Percentiles rank a stretch among this genome's conserved stretches.
Conservation (phyloP, 1,284 basidiomycete species). For the Naganishia sp. region DNA sequence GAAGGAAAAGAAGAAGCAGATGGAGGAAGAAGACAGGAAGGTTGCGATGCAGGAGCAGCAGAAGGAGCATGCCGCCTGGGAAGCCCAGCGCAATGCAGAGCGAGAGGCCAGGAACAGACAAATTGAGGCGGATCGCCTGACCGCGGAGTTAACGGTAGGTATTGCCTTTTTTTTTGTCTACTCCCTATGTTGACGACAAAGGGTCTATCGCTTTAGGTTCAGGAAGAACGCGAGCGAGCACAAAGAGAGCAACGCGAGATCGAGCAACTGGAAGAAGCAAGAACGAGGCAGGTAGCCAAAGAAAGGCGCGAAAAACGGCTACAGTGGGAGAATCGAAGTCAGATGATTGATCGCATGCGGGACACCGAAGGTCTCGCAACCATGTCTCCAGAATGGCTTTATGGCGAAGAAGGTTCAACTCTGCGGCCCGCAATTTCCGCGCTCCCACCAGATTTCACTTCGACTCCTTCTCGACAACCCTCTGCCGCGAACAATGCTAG, state of each 20-base stretch:
- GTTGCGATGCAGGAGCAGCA: conserved; percentile 50
- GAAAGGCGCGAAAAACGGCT: conserved; percentile 31
- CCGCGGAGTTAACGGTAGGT: conserved; percentile 27
- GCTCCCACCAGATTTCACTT: neutral
- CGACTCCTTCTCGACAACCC: conserved; percentile 1
- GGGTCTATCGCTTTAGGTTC: neutral
- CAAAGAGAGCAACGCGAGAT: conserved; percentile 24
- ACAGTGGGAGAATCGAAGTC: conserved; percentile 32
- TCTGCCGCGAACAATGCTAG: neutral
- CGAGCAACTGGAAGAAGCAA: conserved; percentile 29
- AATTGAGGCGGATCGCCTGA: conserved; percentile 29
- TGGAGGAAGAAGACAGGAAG: conserved; percentile 43
- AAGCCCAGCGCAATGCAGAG: conserved; percentile 39
- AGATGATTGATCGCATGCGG: conserved; percentile 26
- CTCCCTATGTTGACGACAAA: neutral
- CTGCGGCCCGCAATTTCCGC: neutral
- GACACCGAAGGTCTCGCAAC: conserved; percentile 16
- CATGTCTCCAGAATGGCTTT: conserved; percentile 27
- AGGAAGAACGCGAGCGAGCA: conserved; percentile 26
- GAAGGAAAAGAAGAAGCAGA: conserved; percentile 40
- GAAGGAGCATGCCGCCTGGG: conserved; percentile 49
- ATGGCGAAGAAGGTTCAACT: conserved; percentile 14
- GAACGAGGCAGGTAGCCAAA: conserved; percentile 31
- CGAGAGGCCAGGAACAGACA: conserved; percentile 29
- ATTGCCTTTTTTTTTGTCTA: neutral